Percentiles rank a stretch among this genome's conserved stretches.
phyloP scores from a whole-genome alignment of 192 early-diverging fungal genomes.

The Backusella circina region DNA sequence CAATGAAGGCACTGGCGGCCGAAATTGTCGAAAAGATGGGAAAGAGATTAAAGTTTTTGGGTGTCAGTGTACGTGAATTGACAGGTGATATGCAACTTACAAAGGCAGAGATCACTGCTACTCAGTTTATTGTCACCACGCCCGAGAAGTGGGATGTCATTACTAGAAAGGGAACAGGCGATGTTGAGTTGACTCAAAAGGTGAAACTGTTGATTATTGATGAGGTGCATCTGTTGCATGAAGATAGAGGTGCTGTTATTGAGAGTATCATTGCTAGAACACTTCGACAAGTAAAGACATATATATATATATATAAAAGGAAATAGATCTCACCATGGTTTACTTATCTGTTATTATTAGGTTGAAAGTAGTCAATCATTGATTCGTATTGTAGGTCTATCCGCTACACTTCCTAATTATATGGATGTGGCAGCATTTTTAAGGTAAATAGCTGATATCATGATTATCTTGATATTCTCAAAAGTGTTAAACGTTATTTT shows the following conservation, averaged over 20 bases:
- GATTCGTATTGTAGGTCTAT: conserved; percentile 96
- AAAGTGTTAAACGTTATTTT: not conserved
- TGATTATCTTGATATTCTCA: not conserved
- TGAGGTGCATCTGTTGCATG: conserved; percentile 96
- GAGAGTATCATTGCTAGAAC: conserved; percentile 97
- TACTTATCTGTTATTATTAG: conserved; percentile 1
- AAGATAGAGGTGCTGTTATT: conserved; percentile 94
- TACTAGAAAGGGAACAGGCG: conserved; percentile 92
- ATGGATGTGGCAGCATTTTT: conserved; percentile 93
- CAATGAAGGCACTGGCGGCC: conserved; percentile 97
- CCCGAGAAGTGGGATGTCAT: conserved; percentile 99
- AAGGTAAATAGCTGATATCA: conserved; percentile 43
- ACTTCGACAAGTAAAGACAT: conserved; percentile 62
- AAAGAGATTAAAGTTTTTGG: conserved; percentile 76
- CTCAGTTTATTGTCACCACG: conserved; percentile 98
- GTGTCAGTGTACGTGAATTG: conserved; percentile 85
- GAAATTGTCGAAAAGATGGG: conserved; percentile 94
- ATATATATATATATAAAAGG: too few relatives aligned
- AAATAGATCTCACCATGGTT: too few relatives aligned
- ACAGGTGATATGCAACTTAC: conserved; percentile 99
- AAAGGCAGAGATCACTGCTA: conserved; percentile 86
- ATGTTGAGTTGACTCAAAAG: conserved; percentile 86
- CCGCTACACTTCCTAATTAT: conserved; percentile 98
- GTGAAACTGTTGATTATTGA: conserved; percentile 94
- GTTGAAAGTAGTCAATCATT: conserved; percentile 87